Evolutionary conservation across 805 yeast species (phyloP).

Genomic region (Sugiyamaella mastotermitis): DNA sequence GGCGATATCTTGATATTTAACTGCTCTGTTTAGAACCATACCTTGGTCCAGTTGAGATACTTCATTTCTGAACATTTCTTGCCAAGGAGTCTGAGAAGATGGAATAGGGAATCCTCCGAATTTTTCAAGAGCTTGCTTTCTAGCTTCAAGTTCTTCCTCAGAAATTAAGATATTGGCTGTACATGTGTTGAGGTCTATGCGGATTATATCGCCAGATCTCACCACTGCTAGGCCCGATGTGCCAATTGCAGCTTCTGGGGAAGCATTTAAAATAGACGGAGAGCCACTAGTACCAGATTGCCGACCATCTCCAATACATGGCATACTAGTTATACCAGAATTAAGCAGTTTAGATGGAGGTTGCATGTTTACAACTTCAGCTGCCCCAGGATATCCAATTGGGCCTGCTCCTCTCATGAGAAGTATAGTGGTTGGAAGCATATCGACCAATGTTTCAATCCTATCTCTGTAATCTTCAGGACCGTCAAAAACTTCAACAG

Average conservation of each 20-base stretch:
- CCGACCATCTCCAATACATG: no score
- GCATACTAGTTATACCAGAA: no score
- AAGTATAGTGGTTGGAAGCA: conserved; percentile 19
- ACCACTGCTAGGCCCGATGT: conserved; percentile 21
- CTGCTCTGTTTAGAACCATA: conserved; percentile 26
- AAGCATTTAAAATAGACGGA: no score
- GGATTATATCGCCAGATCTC: conserved; percentile 21
- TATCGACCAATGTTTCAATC: conserved; percentile 18
- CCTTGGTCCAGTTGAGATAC: conserved; percentile 24
- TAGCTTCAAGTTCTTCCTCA: conserved; percentile 15
- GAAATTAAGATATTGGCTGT: conserved; percentile 21
- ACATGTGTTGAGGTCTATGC: conserved; percentile 22
- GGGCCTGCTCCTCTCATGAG: conserved; percentile 27
- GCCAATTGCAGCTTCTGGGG: conserved; percentile 26
- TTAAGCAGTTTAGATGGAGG: no score
- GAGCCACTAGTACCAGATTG: no score
- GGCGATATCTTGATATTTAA: conserved; percentile 23
- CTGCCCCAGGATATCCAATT: conserved; percentile 27
- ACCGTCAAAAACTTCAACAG: conserved; percentile 25
- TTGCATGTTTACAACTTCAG: no score
- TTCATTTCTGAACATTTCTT: conserved; percentile 25
- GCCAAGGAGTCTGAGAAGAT: conserved; percentile 28
- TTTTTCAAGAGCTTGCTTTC: conserved; percentile 13
- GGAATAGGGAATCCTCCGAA: conserved; percentile 16
- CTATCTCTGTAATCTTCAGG: conserved; percentile 24